These are phyloP conservation scores for Ophiostoma piceae DNA, from an alignment of 2,329 filamentous ascomycete genomes.

Conservation along the genomic window DNA sequence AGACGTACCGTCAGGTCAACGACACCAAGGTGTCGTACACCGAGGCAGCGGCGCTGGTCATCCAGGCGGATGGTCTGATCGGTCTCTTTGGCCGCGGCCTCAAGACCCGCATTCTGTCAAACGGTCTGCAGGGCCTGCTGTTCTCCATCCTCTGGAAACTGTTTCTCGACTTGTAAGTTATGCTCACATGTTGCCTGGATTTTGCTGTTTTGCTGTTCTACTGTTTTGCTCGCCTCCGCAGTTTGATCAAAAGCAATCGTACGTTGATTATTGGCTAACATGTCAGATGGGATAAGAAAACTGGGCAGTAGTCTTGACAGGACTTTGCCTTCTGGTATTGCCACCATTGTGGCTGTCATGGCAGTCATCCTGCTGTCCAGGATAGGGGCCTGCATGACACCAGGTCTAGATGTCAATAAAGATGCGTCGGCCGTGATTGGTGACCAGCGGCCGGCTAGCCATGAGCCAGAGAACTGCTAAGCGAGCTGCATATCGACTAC, in stretches of 20 bases:
- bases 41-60: conserved; percentile 40
- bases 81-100: conserved; percentile 44
- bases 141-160: conserved; percentile 48
- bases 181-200: no score
- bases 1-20: conserved; percentile 48
- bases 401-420: not conserved
- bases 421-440: not conserved
- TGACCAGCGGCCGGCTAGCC: not conserved
- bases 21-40: conserved; percentile 44
- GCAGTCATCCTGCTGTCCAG: not conserved
- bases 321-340: not conserved
- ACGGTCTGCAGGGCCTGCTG: conserved; percentile 43
- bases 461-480: not conserved
- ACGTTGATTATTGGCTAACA: conserved; percentile 9
- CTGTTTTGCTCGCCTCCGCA: not conserved
- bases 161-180: conserved; percentile 44
- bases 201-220: no score
- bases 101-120: conserved; percentile 45
- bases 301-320: conserved; percentile 15
- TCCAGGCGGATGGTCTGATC: conserved; percentile 39
- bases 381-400: not conserved
- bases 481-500: not conserved
- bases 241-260: not conserved
- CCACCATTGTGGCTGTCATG: not conserved
- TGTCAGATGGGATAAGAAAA: conserved; percentile 18